Evolutionary conservation across 805 yeast species (phyloP).

Genomic region (Ogataea ganodermae): DNA sequence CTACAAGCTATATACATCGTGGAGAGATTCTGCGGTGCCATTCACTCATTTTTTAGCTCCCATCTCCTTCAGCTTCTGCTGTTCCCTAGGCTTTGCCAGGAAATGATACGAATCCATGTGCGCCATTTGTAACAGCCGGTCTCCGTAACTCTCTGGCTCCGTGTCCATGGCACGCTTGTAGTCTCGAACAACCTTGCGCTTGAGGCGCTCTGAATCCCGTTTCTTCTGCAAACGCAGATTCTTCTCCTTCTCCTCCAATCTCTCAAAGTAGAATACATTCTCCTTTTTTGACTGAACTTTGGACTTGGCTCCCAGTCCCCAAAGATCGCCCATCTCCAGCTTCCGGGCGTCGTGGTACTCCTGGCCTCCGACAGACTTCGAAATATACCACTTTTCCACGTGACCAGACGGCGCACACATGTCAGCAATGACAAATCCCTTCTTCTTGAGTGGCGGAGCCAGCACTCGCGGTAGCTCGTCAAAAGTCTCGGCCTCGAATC

Average conservation of each 20-base stretch:
- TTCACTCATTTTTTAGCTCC: slow-evolving; percentile 17
- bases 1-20: too few species aligned
- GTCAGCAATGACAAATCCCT: slow-evolving; percentile 79
- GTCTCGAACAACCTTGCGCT: slow-evolving; percentile 27
- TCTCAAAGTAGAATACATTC: slow-evolving; percentile 32
- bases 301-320: slow-evolving; percentile 74
- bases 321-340: slow-evolving; percentile 78
- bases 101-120: slow-evolving; percentile 32
- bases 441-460: slow-evolving; percentile 69
- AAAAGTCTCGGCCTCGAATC: slow-evolving; percentile 28
- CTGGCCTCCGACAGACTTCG: slow-evolving; percentile 72
- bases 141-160: slow-evolving; percentile 27
- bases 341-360: slow-evolving; percentile 91
- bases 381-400: slow-evolving; percentile 84
- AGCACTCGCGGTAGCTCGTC: slow-evolving; percentile 73
- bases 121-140: slow-evolving; percentile 25
- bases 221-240: slow-evolving; percentile 28
- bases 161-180: slow-evolving; percentile 28
- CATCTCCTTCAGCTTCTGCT: slow-evolving; percentile 25
- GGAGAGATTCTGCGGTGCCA: too few species aligned
- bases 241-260: slow-evolving; percentile 39
- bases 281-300: slow-evolving; percentile 41
- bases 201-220: slow-evolving; percentile 26
- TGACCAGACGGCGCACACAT: slow-evolving; percentile 80
- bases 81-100: slow-evolving; percentile 30